Conservation (phyloP, 257 asterid genomes). For the Nicotiana knightiana region DNA sequence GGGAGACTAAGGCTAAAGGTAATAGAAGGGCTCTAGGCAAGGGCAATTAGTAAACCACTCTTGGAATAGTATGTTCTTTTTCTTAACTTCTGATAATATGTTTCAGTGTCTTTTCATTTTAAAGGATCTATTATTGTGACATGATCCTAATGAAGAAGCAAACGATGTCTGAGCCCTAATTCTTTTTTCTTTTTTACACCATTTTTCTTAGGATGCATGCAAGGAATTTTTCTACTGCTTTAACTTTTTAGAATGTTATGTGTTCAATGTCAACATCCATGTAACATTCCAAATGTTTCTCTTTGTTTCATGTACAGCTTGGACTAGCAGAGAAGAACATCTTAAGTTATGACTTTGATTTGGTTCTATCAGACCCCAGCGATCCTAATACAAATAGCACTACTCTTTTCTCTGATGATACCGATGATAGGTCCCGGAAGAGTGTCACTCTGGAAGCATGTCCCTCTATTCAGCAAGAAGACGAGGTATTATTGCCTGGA, state of each 20-base stretch:
- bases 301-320: constrained; percentile 53
- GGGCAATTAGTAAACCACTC: not conserved
- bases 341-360: constrained; percentile 74
- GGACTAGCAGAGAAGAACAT: constrained; percentile 96
- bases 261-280: not conserved
- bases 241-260: not conserved
- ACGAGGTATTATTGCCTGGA: constrained; percentile 42
- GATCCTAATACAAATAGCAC: constrained; percentile 97
- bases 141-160: not conserved
- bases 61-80: too few relatives aligned
- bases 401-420: constrained; percentile 90
- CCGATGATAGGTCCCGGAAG: constrained; percentile 67
- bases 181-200: not conserved
- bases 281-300: not conserved
- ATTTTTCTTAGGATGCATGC: constrained; percentile 3
- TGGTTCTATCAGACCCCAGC: constrained; percentile 80
- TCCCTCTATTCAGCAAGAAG: constrained; percentile 52
- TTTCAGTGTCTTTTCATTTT: too few relatives aligned
- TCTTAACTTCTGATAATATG: too few relatives aligned
- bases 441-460: constrained; percentile 54
- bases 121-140: not conserved
- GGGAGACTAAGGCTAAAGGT: not conserved
- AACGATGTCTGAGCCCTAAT: not conserved
- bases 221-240: not conserved
- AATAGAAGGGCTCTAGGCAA: not conserved